These are phyloP conservation scores for Phytophthora quininea DNA, from an alignment of 352 stramenopile species.

Conservation along the genomic window DNA sequence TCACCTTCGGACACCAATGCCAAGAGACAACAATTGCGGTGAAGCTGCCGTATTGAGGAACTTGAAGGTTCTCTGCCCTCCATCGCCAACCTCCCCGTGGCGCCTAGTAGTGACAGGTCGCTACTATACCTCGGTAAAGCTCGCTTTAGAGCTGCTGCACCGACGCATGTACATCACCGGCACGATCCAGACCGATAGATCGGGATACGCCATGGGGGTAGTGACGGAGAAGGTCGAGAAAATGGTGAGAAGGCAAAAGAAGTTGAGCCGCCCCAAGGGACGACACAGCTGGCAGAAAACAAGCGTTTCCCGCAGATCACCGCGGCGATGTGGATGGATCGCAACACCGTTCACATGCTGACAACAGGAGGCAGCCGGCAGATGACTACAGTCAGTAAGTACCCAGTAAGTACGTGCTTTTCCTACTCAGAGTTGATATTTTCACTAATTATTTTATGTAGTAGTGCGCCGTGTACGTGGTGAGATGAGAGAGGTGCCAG, in stretches of 20 bases:
- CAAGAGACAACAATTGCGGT: constrained; percentile 11
- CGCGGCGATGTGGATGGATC: constrained; percentile 16
- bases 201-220: not conserved
- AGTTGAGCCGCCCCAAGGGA: constrained; percentile 1
- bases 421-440: too few relatives aligned
- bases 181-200: not conserved
- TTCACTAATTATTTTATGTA: not conserved
- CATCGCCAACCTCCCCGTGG: constrained; percentile 1
- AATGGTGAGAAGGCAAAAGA: not conserved
- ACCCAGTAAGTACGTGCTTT: too few relatives aligned
- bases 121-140: constrained; percentile 10
- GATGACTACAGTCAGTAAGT: constrained; percentile 15
- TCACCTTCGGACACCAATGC: constrained; percentile 2
- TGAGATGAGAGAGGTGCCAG: not conserved
- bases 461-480: constrained; percentile 3
- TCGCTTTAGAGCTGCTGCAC: constrained; percentile 1
- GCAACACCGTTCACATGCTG: constrained; percentile 9
- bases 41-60: constrained; percentile 11
- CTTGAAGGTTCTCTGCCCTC: constrained; percentile 4
- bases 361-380: constrained; percentile 1
- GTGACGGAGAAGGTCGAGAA: not conserved
- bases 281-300: constrained; percentile 9
- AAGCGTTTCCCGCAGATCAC: constrained; percentile 12
- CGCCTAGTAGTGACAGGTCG: constrained; percentile 7
- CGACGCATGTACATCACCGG: not conserved